phyloP scores from a whole-genome alignment of 2,329 filamentous ascomycete species.

The Penicillium brevicompactum region DNA sequence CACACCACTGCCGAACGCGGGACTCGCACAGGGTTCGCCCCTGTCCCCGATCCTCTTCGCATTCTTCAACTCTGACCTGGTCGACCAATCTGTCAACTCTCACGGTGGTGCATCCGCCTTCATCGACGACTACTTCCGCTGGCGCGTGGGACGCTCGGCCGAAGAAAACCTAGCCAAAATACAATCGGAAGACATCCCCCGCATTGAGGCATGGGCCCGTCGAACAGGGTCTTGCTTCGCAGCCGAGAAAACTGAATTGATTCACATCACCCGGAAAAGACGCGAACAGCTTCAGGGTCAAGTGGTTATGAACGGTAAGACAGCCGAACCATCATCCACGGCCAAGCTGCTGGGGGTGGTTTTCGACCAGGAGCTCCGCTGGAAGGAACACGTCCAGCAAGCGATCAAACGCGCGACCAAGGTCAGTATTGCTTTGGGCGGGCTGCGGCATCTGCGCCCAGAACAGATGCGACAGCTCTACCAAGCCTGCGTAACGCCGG shows the following conservation, averaged over 20 bases:
- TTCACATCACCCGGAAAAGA: constrained; percentile 29
- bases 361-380: constrained; percentile 17
- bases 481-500: no score
- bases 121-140: constrained; percentile 32
- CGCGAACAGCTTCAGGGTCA: constrained; percentile 15
- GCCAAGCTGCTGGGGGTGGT: constrained; percentile 30
- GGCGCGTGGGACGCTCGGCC: constrained; percentile 16
- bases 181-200: constrained; percentile 26
- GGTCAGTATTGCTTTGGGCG: constrained; percentile 14
- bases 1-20: constrained; percentile 7
- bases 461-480: constrained; percentile 27
- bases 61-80: constrained; percentile 43
- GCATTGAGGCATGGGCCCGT: constrained; percentile 27
- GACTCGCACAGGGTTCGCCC: constrained; percentile 28
- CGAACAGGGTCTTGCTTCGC: constrained; percentile 30
- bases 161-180: constrained; percentile 27
- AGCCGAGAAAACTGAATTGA: constrained; percentile 32
- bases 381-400: constrained; percentile 17
- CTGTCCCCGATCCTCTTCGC: constrained; percentile 39
- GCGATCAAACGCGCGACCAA: constrained; percentile 23
- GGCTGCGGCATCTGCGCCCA: constrained; percentile 24
- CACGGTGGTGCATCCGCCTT: constrained; percentile 32
- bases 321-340: constrained; percentile 14
- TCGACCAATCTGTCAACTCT: constrained; percentile 26
- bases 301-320: constrained; percentile 16